Evolutionary conservation across 176 grass and related monocot genomes (phyloP), one percentile per base, ranked within the genome.

Genomic region (Ensete glaucum): DNA sequence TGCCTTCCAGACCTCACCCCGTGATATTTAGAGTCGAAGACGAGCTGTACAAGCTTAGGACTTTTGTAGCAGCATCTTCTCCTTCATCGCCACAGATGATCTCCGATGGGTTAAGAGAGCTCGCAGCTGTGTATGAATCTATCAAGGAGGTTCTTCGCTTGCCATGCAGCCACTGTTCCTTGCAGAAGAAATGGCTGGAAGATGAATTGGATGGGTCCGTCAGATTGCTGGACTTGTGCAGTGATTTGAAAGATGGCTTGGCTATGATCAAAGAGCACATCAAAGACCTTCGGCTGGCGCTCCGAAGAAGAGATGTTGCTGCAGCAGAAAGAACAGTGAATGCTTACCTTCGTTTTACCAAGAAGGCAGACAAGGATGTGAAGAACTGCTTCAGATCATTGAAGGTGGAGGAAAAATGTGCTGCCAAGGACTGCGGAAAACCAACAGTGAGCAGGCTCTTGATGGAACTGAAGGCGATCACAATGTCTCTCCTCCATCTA

Each of bases 381-480:
- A 90, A 90, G 78, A 90, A 60, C 11, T 27, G 89, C 69, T 29
- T 57, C 9, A 67, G 17, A 50, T 62, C 75, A 13, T 8, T 67
- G 52, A 78, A 64, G 22, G 50, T 59, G 22, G 34, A 62, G 51
- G 56, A 27, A 67, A 27, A 76, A 26, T 43, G 74, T 53, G 26
- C 27, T 22, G 0, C 53, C 3, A 75, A 79, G 21, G 80, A 73
- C 22, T 52, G 76, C 66, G 73, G 15, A 54, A 20, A 1, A 68
- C 65, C 59, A 76, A 72, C 54, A 65, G 73, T 82, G 17, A 55
- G 74, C 17, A 75, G 15, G 50, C 52, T 83, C n/a, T 54, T 89
- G 80, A 25, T 72, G 21, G 79, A 85, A 51, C 76, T 87, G 1
- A 93, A 87, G 81, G 43, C 72, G 73, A 64, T 81, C 16, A 75